Percentiles rank a stretch among this genome's conserved stretches.
Conservation (phyloP, 169 alveolate genomes). For the Ichthyophthirius multifiliis region DNA sequence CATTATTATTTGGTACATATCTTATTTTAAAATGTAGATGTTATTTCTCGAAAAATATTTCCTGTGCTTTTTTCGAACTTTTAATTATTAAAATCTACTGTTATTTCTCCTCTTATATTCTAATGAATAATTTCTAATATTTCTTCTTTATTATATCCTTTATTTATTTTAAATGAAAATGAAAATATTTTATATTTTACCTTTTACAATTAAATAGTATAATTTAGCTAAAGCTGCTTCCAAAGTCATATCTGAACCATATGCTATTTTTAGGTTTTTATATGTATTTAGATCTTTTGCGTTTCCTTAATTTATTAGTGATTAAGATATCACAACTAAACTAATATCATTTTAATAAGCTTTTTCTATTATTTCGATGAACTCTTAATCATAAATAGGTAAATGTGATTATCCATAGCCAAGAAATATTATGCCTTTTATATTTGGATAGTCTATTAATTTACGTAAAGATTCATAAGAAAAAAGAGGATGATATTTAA, state of each 20-base stretch:
- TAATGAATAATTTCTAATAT: constrained; percentile 25
- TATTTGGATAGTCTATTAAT: constrained; percentile 16
- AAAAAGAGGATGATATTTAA: constrained; percentile 4
- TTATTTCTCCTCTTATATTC: constrained; percentile 60
- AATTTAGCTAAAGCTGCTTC: constrained; percentile 80
- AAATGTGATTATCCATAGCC: constrained; percentile 86
- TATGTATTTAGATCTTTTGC: background rate
- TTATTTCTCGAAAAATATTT: too few relatives aligned
- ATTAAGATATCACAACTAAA: constrained; percentile 79
- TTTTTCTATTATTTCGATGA: constrained; percentile 42
- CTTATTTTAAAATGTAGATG: too few relatives aligned
- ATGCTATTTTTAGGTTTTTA: constrained; percentile 14
- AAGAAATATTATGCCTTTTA: constrained; percentile 64
- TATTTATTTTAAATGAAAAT: background rate
- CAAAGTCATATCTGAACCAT: constrained; percentile 82
- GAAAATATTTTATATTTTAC: background rate
- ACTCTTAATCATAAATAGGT: constrained; percentile 55
- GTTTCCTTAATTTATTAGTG: constrained; percentile 83
- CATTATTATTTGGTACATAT: constrained; percentile 11
- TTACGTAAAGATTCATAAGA: background rate
- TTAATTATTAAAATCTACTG: background rate
- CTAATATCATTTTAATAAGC: constrained; percentile 75
- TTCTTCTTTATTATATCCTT: constrained; percentile 28
- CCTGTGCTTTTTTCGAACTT: too few relatives aligned
- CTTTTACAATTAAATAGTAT: constrained; percentile 56